Percentiles rank a stretch among this genome's conserved stretches.
phyloP scores from a whole-genome alignment of 176 grass and related monocot species.

The Melocanna baccifera region DNA sequence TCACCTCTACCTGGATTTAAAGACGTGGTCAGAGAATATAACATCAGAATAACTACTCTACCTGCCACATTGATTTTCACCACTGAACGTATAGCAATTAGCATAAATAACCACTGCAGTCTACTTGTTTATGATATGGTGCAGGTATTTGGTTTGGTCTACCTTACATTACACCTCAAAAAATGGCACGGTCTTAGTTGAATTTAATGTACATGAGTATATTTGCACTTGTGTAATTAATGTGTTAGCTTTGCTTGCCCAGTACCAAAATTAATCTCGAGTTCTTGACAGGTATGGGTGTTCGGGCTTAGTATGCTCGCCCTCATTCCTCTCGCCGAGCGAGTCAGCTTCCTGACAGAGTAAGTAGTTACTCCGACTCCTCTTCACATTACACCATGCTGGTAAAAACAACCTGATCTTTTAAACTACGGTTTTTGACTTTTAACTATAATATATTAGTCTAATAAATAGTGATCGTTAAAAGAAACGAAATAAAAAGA shows the following conservation, averaged over 20 bases:
- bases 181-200: neutral
- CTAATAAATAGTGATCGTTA: too few species aligned
- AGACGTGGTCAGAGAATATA: too few species aligned
- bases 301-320: slow-evolving; percentile 73
- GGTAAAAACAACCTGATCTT: neutral
- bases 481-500: too few species aligned
- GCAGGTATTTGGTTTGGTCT: too few species aligned
- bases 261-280: neutral
- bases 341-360: slow-evolving; percentile 98
- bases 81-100: neutral
- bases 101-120: neutral
- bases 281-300: slow-evolving; percentile 78
- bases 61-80: too few species aligned
- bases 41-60: too few species aligned
- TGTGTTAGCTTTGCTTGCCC: neutral
- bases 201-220: too few species aligned
- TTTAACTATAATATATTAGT: rapidly evolving
- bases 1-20: too few species aligned
- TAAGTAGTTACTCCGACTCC: slow-evolving; percentile 22
- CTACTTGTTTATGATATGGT: neutral
- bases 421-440: rapidly evolving
- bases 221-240: neutral
- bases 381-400: neutral
- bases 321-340: slow-evolving; percentile 79
- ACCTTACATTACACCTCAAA: neutral